Percentiles rank a stretch among this genome's conserved stretches.
These are phyloP conservation scores for Penicillium expansum DNA, from an alignment of 2,329 filamentous ascomycete species.

Conservation along the genomic window DNA sequence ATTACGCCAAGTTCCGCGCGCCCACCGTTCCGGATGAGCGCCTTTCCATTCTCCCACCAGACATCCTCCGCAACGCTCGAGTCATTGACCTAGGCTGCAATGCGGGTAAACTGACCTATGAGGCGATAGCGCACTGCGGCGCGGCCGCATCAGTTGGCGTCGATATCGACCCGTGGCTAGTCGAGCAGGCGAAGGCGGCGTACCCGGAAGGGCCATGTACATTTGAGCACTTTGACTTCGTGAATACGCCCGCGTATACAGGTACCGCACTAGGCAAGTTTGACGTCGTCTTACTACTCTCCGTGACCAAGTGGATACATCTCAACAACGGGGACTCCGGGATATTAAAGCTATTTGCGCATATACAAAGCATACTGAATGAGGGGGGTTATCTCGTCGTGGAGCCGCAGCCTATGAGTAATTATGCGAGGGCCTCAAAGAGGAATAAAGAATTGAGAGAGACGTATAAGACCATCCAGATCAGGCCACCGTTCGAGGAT, in stretches of 20 bases:
- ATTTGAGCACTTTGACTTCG: constrained; percentile 27
- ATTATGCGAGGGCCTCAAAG: constrained; percentile 26
- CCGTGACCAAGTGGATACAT: constrained; percentile 27
- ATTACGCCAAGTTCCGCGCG: constrained; percentile 25
- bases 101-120: constrained; percentile 26
- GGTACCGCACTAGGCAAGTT: constrained; percentile 26
- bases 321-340: constrained; percentile 24
- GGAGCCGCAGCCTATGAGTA: constrained; percentile 28
- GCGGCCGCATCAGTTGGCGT: too few relatives aligned
- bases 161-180: constrained; percentile 27
- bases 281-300: constrained; percentile 24
- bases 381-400: constrained; percentile 26
- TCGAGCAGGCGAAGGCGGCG: constrained; percentile 23
- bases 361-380: constrained; percentile 23
- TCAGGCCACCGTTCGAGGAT: constrained; percentile 23
- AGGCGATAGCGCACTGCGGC: too few relatives aligned
- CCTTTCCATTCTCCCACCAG: constrained; percentile 25
- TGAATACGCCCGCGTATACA: constrained; percentile 23
- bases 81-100: constrained; percentile 26
- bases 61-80: constrained; percentile 23
- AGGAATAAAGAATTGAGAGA: constrained; percentile 28
- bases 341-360: constrained; percentile 23
- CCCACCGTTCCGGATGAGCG: constrained; percentile 25
- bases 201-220: constrained; percentile 27
- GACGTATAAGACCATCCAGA: constrained; percentile 25